Base-by-base conservation (phyloP, 148 eudicot genomes). In the Fagopyrum homotropicum region DNA sequence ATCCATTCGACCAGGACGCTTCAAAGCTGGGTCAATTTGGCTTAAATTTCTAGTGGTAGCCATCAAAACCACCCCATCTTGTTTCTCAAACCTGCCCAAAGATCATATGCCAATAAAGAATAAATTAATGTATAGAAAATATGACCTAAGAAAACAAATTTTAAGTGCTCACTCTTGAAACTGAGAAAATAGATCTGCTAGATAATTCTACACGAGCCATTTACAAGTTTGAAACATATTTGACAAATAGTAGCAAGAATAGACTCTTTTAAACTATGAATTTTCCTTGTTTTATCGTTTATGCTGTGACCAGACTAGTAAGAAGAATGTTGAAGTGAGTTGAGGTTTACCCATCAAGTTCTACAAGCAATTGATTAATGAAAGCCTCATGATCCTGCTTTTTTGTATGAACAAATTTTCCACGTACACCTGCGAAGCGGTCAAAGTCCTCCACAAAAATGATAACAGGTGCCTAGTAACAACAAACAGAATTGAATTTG, bases 1-100 rank as follows among this genome's bases (percentile, higher is more conserved):
- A 86, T 93, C 98, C 98, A 93, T 93, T 73, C 98, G 85, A 79
- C 98, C 98, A 87, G 98, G 98, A 81, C 98, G 97, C 66, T 85
- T 83, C 79, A 93, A 82, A 72, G 95, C 98, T 81, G 87, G 87
- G 60, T 93, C 98, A 87, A 93, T 86, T 81, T 88, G 85, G 81
- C 85, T 87, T 22, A 93, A 64, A 81, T 88, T 86, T 81, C 90
- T 84, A 48, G 95, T 89, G n/a, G 98, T 93, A 75, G 98, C 98
- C 97, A 93, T 91, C 84, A 93, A 82, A 80, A 93, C 95, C 45
- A 93, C 98, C 46, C 98, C 98, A 78, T 93, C 98, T 83, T 93
- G 98, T 79, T 91, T 93, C 79, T 91, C 98, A 87, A 93, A 93
- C 81, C 98, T 93, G 81, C 79, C 29, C 6, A 66, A 8, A 66